Conservation (phyloP, 371 early-diverging fungal species). For the Basidiobolus meristosporus region DNA sequence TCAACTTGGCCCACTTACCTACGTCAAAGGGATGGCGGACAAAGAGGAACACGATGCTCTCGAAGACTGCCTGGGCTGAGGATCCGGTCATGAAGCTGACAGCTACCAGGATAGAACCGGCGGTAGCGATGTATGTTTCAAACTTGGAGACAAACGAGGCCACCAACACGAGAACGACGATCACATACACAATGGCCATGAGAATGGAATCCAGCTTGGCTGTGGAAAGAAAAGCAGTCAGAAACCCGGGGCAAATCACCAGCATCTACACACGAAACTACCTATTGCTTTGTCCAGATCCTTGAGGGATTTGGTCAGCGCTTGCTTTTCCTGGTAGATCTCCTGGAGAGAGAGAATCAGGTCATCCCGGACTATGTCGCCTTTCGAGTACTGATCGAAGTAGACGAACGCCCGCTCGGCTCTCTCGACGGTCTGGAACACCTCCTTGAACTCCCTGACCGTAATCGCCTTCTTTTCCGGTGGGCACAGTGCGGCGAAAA, state of each 20-base stretch:
- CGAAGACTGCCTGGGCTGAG: slow-evolving; percentile 30
- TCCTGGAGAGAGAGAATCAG: slow-evolving; percentile 35
- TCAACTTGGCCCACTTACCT: background rate
- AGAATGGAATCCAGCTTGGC: slow-evolving; percentile 24
- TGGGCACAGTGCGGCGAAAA: background rate
- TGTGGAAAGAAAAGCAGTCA: too few species aligned
- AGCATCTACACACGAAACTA: slow-evolving; percentile 7
- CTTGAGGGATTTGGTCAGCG: slow-evolving; percentile 30
- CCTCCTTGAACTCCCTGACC: slow-evolving; percentile 21
- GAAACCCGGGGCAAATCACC: too few species aligned
- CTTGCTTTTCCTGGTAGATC: slow-evolving; percentile 39
- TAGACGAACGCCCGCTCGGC: slow-evolving; percentile 34
- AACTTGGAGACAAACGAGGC: slow-evolving; percentile 1
- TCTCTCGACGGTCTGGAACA: slow-evolving; percentile 25
- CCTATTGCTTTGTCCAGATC: slow-evolving; percentile 45
- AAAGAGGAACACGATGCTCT: slow-evolving; percentile 38
- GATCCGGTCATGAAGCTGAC: slow-evolving; percentile 38
- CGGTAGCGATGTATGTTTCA: slow-evolving; percentile 6
- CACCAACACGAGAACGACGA: slow-evolving; percentile 10
- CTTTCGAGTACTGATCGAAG: slow-evolving; percentile 50
- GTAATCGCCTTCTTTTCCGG: slow-evolving; percentile 6
- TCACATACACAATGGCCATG: slow-evolving; percentile 19
- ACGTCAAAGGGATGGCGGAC: slow-evolving; percentile 11
- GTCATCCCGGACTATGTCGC: slow-evolving; percentile 37
- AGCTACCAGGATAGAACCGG: slow-evolving; percentile 31